These are phyloP conservation scores for Talaromyces trachyspermus DNA, from an alignment of 495 filamentous ascomycete species.

Conservation along the genomic window DNA sequence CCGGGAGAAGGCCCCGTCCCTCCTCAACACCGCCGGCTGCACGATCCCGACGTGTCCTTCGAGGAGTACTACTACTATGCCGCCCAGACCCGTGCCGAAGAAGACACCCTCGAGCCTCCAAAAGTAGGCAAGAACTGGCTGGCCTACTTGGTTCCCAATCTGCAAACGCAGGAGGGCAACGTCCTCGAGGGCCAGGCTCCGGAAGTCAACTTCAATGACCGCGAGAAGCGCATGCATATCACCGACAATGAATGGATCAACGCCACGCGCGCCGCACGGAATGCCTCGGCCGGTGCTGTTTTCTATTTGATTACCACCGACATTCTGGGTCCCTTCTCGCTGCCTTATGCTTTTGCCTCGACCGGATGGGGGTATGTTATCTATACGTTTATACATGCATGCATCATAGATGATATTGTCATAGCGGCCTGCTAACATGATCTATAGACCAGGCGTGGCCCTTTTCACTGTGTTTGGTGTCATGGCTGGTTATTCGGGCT, in stretches of 20 bases:
- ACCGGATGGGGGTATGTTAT: constrained; percentile 21
- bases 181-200: not conserved
- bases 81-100: constrained; percentile 19
- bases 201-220: constrained; percentile 10
- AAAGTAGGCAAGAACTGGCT: constrained; percentile 12
- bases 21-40: constrained; percentile 18
- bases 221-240: constrained; percentile 10
- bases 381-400: not conserved
- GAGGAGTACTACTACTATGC: constrained; percentile 36
- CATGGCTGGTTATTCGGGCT: constrained; percentile 51
- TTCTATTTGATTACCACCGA: constrained; percentile 61
- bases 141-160: constrained; percentile 13
- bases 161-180: constrained; percentile 1
- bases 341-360: constrained; percentile 20
- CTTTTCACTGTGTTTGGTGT: constrained; percentile 28
- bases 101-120: constrained; percentile 11
- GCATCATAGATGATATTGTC: not conserved
- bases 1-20: too few relatives aligned
- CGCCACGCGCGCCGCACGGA: constrained; percentile 37
- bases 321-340: constrained; percentile 49
- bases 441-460: constrained; percentile 18
- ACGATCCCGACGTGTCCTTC: constrained; percentile 26
- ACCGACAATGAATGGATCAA: constrained; percentile 36
- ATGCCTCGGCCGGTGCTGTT: constrained; percentile 37
- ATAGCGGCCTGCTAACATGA: too few relatives aligned